Evolutionary conservation across 202 grass and related monocot species (phyloP).

Genomic region (Bolboschoenoplectus hybrid): DNA sequence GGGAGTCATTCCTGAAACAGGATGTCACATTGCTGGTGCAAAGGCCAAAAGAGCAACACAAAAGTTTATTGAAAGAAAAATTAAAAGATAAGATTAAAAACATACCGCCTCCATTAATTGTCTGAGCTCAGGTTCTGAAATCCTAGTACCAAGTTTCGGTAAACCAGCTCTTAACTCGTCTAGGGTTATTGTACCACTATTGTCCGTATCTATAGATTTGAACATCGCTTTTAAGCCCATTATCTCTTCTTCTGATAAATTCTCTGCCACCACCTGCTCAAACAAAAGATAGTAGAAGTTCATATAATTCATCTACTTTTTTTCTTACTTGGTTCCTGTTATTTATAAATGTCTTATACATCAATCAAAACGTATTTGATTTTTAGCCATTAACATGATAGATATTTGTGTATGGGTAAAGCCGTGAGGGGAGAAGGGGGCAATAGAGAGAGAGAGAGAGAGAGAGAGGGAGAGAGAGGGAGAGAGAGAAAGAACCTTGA

Average conservation of each 20-base stretch:
- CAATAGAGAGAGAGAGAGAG: too few relatives aligned
- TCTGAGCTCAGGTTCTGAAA: constrained; percentile 92
- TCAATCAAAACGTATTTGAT: not conserved
- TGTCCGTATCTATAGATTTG: constrained; percentile 93
- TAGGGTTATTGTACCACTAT: constrained; percentile 95
- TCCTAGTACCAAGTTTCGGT: constrained; percentile 96
- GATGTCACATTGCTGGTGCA: not conserved
- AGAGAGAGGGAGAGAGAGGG: not conserved
- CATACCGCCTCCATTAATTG: constrained; percentile 98
- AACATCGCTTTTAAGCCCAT: constrained; percentile 98
- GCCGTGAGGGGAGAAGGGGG: not conserved
- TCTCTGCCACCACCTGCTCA: constrained; percentile 83
- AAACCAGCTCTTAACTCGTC: constrained; percentile 97
- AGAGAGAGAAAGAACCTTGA: constrained; percentile 60
- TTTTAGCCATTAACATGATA: not conserved
- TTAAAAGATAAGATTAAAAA: constrained; percentile 25
- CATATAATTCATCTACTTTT: constrained; percentile 23
- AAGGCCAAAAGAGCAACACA: constrained; percentile 17
- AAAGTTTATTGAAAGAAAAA: not conserved
- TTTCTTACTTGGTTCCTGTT: not conserved
- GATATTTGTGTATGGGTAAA: not conserved
- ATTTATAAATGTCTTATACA: not conserved
- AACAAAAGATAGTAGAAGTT: constrained; percentile 39
- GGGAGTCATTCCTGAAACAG: not conserved
- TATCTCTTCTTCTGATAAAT: constrained; percentile 96